A percentile compares a stretch with the other conserved stretches of the same genome.
phyloP scores from a whole-genome alignment of 805 yeast genomes.

The Ogataea degrootiae region DNA sequence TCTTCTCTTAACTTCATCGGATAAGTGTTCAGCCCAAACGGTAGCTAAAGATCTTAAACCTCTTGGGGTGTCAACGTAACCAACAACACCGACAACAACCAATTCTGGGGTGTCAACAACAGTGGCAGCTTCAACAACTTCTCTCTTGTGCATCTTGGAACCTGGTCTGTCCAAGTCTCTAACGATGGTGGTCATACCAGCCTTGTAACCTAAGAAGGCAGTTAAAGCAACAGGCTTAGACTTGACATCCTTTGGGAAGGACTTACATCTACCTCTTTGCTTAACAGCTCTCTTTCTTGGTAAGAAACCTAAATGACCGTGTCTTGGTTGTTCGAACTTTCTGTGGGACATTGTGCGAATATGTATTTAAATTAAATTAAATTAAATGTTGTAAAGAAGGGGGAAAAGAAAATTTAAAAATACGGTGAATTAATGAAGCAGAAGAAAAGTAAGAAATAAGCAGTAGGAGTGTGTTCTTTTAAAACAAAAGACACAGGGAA shows the following conservation, averaged over 20 bases:
- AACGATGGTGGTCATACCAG: conserved; percentile 99
- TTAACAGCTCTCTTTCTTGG: conserved; percentile 99
- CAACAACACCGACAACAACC: conserved; percentile 99
- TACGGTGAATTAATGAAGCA: not conserved
- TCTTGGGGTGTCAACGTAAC: conserved; percentile 99
- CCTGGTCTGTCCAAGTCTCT: conserved; percentile 99
- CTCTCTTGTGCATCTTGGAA: conserved; percentile 99
- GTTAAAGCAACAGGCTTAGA: conserved; percentile 97
- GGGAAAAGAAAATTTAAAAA: not conserved
- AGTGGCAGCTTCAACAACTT: conserved; percentile 98
- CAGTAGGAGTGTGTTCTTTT: not conserved
- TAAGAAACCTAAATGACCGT: conserved; percentile 99
- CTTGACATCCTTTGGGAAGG: conserved; percentile 99
- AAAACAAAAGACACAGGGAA: not conserved
- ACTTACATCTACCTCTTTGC: conserved; percentile 98
- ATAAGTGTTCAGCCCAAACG: conserved; percentile 99
- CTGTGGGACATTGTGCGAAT: conserved; percentile 87
- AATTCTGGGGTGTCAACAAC: conserved; percentile 99
- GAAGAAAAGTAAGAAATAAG: not conserved
- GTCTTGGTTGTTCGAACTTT: conserved; percentile 99
- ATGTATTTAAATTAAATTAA: conserved; percentile 1
- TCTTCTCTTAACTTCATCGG: conserved; percentile 99
- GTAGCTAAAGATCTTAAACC: conserved; percentile 99
- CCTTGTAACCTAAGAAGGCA: conserved; percentile 99
- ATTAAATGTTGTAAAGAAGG: conserved; percentile 4